Evolutionary conservation across 2,329 filamentous ascomycete species (phyloP).

Genomic region (Fonsecaea erecta): DNA sequence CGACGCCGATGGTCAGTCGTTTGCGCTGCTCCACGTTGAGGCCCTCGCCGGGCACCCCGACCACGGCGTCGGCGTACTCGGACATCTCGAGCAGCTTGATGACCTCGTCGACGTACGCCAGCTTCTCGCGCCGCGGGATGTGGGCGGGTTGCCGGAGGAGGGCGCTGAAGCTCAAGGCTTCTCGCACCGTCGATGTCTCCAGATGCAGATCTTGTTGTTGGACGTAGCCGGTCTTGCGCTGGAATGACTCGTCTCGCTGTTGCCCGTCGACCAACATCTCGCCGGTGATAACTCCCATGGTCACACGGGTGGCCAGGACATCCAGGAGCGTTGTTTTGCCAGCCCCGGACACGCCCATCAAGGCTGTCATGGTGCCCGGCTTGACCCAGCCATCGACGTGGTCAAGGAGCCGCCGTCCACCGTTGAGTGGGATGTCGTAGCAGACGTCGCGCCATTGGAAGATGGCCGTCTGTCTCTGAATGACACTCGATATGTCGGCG

Average conservation of each 20-base stretch:
- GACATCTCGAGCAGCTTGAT: slow-evolving; percentile 91
- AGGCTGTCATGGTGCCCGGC: slow-evolving; percentile 83
- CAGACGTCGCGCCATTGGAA: slow-evolving; percentile 88
- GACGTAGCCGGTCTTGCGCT: slow-evolving; percentile 89
- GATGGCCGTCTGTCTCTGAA: slow-evolving; percentile 71
- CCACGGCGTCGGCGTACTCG: slow-evolving; percentile 84
- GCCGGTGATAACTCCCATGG: slow-evolving; percentile 85
- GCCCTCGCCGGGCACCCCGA: slow-evolving; percentile 83
- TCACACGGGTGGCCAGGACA: slow-evolving; percentile 80
- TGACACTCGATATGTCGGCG: slow-evolving; percentile 48
- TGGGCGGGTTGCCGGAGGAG: slow-evolving; percentile 79
- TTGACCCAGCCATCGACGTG: slow-evolving; percentile 93
- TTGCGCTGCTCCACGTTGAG: slow-evolving; percentile 68
- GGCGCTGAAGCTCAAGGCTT: slow-evolving; percentile 85
- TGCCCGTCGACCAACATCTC: slow-evolving; percentile 83
- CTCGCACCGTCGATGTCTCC: slow-evolving; percentile 81
- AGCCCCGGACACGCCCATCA: slow-evolving; percentile 91
- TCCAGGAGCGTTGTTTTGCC: slow-evolving; percentile 92
- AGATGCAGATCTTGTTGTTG: slow-evolving; percentile 92
- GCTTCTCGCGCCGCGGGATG: slow-evolving; percentile 74
- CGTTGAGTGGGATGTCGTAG: slow-evolving; percentile 82
- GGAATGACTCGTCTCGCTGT: slow-evolving; percentile 78
- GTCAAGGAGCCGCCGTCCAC: slow-evolving; percentile 74
- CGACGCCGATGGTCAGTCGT: slow-evolving; percentile 92
- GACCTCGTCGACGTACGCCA: slow-evolving; percentile 86